Percentiles rank a stretch among this genome's conserved stretches.
Evolutionary conservation across 495 filamentous ascomycete species (phyloP).

Genomic region (Aspergillus cavernicola): DNA sequence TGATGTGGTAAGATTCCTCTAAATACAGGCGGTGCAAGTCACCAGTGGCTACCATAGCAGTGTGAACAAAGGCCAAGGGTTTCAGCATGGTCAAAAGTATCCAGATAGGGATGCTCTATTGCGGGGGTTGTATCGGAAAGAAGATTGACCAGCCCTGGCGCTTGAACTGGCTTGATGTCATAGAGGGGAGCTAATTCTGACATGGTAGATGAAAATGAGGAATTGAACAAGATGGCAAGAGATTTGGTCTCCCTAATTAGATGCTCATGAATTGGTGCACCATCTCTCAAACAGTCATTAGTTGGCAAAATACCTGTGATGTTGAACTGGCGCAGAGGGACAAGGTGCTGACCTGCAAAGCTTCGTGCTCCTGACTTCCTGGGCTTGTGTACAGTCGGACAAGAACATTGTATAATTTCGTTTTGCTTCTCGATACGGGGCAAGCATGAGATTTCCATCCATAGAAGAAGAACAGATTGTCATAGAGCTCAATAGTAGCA

Average conservation of each 20-base stretch:
- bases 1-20: background rate
- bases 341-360: too few species aligned
- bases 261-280: constrained; percentile 5
- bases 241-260: constrained; percentile 1
- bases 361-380: too few species aligned
- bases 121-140: background rate
- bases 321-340: background rate
- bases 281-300: too few species aligned
- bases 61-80: constrained; percentile 22
- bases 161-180: background rate
- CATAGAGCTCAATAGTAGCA: too few species aligned
- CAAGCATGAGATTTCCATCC: too few species aligned
- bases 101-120: constrained; percentile 4
- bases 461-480: too few species aligned
- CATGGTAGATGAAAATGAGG: background rate
- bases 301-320: too few species aligned
- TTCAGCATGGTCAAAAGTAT: constrained; percentile 25
- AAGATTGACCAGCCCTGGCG: constrained; percentile 3
- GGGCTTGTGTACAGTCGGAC: too few species aligned
- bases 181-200: background rate
- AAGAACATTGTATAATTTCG: too few species aligned
- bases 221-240: constrained; percentile 4
- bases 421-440: too few species aligned
- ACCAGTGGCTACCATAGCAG: constrained; percentile 2
- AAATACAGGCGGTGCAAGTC: background rate